Evolutionary conservation across 1,139 yeast genomes (phyloP), one percentile per base, ranked within the genome.

Genomic region (Yamadazyma atlantica): DNA sequence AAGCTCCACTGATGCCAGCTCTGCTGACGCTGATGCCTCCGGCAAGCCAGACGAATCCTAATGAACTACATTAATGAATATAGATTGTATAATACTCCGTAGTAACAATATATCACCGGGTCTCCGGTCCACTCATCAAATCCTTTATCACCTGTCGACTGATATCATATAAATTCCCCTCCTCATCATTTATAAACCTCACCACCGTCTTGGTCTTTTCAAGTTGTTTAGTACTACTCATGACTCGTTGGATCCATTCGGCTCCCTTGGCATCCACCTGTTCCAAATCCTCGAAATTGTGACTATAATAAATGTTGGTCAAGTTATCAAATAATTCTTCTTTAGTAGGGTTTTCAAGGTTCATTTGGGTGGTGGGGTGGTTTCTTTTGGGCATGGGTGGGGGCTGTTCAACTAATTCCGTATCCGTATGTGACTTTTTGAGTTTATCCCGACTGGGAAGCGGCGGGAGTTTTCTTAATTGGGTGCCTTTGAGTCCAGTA

Each of bases 251-350:
- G 23, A 71, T 64, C 82, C 83, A 78, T 18, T 58, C 46, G 1
- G 75, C 74, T 1, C 78, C 80, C 35, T 57, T 64, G 36, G 57
- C 63, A 52, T 79, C 84, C 35, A 58, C 57, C 33, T 66, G 69
- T 41, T 66, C 67, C 42, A 61, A 57, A 34, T 65, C 74, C 42
- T 50, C 63, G 36, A 53, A 62, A 31, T 55, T 53, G 25, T 58
- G 60, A 8, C 60, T 55, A n/a, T 55, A 49, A 29, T 60, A 57
- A 7, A 62, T 49, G 31, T 53, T 49, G 13, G 51, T 56, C 14
- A 55, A 44, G 29, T 53, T 54, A 18, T 49, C 58, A n/a, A 47
- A 37, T 13, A 50, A 35, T 30, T 50, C 42, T 5, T 46, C 47
- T 29, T 33, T 40, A 4, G 44, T 37, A 4, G 48, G 50, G 18